A percentile compares a stretch with the other conserved stretches of the same genome.
phyloP scores from a whole-genome alignment of 2,329 filamentous ascomycete genomes.

The Zalaria sp. region DNA sequence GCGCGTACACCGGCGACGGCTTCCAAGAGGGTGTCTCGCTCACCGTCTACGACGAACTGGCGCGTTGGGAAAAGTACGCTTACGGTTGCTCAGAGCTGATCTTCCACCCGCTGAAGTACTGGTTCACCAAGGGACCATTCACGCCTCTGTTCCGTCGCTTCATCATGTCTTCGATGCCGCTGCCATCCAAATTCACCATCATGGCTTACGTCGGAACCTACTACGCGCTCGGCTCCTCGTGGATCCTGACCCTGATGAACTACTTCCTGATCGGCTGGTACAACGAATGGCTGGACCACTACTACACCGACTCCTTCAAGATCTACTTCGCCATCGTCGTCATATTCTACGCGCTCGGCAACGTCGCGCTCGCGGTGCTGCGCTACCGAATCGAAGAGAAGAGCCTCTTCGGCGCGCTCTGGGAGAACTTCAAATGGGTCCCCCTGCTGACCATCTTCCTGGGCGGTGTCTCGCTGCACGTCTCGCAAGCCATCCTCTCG shows the following conservation, averaged over 20 bases:
- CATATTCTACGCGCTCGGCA: conserved; percentile 63
- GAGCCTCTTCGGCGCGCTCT: conserved; percentile 38
- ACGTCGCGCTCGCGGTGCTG: conserved; percentile 57
- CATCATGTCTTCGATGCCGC: conserved; percentile 56
- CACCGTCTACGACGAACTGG: conserved; percentile 72
- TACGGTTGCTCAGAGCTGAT: conserved; percentile 73
- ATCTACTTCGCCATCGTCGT: conserved; percentile 71
- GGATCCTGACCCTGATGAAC: conserved; percentile 59
- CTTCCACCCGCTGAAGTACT: conserved; percentile 63
- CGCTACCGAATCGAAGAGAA: conserved; percentile 57
- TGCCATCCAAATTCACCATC: conserved; percentile 64
- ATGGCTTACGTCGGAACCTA: conserved; percentile 69
- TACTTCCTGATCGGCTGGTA: conserved; percentile 67
- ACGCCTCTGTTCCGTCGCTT: conserved; percentile 66
- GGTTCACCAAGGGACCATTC: conserved; percentile 61
- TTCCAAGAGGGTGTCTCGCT: conserved; percentile 76
- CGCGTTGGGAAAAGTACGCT: conserved; percentile 77
- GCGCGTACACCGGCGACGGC: conserved; percentile 58
- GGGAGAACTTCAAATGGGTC: conserved; percentile 54
- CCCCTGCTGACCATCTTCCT: conserved; percentile 25
- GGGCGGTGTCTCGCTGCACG: conserved; percentile 24
- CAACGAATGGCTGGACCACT: conserved; percentile 65
- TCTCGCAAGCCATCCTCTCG: conserved; percentile 24
- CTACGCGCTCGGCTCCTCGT: conserved; percentile 63
- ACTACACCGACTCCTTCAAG: conserved; percentile 66